Conservation (phyloP, 2,329 filamentous ascomycete genomes). For the Pestalotiopsis sp. region DNA sequence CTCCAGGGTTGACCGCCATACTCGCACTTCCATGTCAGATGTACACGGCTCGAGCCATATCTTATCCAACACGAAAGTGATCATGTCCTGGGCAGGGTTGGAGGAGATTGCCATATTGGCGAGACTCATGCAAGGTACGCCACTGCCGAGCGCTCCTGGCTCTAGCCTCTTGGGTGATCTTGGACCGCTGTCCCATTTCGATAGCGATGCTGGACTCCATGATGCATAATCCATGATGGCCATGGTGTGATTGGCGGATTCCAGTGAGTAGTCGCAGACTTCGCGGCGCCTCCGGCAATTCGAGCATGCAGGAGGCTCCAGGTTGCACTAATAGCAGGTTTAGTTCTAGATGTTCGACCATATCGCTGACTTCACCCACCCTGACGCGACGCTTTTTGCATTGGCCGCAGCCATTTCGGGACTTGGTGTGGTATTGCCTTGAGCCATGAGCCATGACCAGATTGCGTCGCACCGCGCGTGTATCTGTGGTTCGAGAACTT, state of each 20-base stretch:
- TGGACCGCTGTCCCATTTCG: not conserved
- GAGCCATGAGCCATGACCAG: not conserved
- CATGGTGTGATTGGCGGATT: not conserved
- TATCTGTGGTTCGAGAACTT: too few species aligned
- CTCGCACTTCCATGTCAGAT: slow-evolving; percentile 11
- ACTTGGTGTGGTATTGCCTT: slow-evolving; percentile 4
- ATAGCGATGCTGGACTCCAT: not conserved
- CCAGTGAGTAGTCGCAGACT: slow-evolving; percentile 21
- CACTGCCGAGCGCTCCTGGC: not conserved
- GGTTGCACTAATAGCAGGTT: slow-evolving; percentile 21
- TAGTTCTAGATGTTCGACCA: not conserved
- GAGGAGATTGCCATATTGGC: not conserved
- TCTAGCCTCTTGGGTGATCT: not conserved
- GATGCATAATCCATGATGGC: not conserved
- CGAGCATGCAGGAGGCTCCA: slow-evolving; percentile 23
- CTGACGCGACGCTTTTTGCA: slow-evolving; percentile 21
- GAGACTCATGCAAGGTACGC: not conserved
- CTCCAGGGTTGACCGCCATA: not conserved
- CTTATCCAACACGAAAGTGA: slow-evolving; percentile 17
- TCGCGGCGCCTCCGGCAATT: slow-evolving; percentile 26
- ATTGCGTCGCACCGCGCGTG: not conserved
- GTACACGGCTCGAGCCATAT: slow-evolving; percentile 18
- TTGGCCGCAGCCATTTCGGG: slow-evolving; percentile 16
- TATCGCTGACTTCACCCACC: slow-evolving; percentile 12
- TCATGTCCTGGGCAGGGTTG: not conserved